Conservation (phyloP, 257 asterid genomes). For the Solanum chmielewskii region DNA sequence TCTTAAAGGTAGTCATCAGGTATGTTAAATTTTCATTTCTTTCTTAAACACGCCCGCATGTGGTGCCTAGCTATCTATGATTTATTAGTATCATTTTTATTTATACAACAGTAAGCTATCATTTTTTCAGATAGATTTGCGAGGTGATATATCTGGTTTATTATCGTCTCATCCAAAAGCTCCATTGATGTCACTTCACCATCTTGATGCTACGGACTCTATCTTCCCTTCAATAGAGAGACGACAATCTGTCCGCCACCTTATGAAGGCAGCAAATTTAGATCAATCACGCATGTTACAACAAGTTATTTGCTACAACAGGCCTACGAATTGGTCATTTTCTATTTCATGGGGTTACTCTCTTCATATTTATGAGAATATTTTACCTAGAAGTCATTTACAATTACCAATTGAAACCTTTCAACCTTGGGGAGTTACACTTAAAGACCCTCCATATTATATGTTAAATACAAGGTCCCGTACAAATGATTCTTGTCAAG, state of each 20-base stretch:
- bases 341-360: slow-evolving; percentile 88
- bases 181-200: slow-evolving; percentile 68
- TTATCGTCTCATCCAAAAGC: slow-evolving; percentile 52
- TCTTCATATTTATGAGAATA: slow-evolving; percentile 40
- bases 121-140: slow-evolving; percentile 43
- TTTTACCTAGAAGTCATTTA: slow-evolving; percentile 41
- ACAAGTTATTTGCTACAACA: slow-evolving; percentile 57
- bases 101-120: not conserved
- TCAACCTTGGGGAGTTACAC: slow-evolving; percentile 12
- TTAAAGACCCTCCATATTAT: slow-evolving; percentile 26
- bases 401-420: slow-evolving; percentile 59
- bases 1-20: slow-evolving; percentile 59
- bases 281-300: slow-evolving; percentile 67
- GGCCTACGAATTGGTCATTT: slow-evolving; percentile 43
- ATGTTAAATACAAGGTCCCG: slow-evolving; percentile 54
- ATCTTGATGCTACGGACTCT: slow-evolving; percentile 48
- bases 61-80: not conserved
- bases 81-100: not conserved
- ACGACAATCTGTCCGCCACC: slow-evolving; percentile 37
- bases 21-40: not conserved
- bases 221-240: slow-evolving; percentile 51
- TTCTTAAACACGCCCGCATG: not conserved
- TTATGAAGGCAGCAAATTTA: slow-evolving; percentile 52
- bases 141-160: slow-evolving; percentile 57
- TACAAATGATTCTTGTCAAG: slow-evolving; percentile 27